Percentiles rank a stretch among this genome's conserved stretches.
These are phyloP conservation scores for Solanum virginianum DNA, from an alignment of 257 asterid species.

Conservation along the genomic window DNA sequence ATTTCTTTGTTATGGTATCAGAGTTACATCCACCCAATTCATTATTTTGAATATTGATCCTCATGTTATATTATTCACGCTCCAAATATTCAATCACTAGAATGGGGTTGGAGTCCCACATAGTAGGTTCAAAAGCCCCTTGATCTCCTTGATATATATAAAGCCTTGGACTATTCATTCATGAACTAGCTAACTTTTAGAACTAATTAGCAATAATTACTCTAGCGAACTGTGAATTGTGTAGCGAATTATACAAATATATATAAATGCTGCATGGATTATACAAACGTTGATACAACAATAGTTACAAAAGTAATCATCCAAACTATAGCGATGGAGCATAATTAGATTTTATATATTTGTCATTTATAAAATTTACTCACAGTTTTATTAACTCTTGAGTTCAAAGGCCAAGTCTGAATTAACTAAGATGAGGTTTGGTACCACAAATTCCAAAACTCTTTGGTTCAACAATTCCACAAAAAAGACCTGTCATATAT, in stretches of 20 bases:
- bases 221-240: too few species aligned
- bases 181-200: too few species aligned
- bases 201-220: too few species aligned
- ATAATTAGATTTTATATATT: too few species aligned
- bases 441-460: neutral
- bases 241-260: too few species aligned
- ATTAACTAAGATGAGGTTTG: neutral
- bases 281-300: too few species aligned
- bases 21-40: too few species aligned
- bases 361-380: too few species aligned
- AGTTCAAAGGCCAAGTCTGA: neutral
- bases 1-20: neutral
- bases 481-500: neutral
- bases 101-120: neutral
- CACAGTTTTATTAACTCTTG: neutral
- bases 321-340: too few species aligned
- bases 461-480: neutral
- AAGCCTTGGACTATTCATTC: too few species aligned
- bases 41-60: neutral
- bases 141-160: neutral
- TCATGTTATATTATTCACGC: neutral
- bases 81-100: neutral
- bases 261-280: too few species aligned
- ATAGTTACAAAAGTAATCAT: too few species aligned
- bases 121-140: neutral